phyloP scores from a whole-genome alignment of 352 stramenopile genomes.

The Pythium apleroticum region DNA sequence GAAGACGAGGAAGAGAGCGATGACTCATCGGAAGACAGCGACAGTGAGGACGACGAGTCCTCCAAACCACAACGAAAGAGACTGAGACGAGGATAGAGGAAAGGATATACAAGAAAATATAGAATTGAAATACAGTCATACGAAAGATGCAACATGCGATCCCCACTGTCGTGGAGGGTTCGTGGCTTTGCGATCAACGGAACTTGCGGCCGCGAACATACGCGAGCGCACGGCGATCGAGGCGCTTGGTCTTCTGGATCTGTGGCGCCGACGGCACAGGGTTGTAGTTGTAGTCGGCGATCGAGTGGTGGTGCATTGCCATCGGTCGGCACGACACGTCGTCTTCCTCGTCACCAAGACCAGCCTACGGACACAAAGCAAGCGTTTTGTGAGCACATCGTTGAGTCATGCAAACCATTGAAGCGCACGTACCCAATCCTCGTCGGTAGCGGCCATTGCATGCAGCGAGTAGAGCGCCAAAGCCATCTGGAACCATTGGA shows the following conservation, averaged over 20 bases:
- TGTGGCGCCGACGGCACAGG: slow-evolving; percentile 56
- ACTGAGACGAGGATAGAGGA: slow-evolving; percentile 16
- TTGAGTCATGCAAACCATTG: not conserved
- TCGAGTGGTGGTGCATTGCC: slow-evolving; percentile 60
- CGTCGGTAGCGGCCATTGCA: slow-evolving; percentile 66
- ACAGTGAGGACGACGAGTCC: slow-evolving; percentile 20
- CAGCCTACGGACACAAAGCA: slow-evolving; percentile 29
- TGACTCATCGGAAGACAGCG: slow-evolving; percentile 13
- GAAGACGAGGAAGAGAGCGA: slow-evolving; percentile 17
- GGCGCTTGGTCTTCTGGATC: slow-evolving; percentile 77
- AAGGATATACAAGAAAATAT: not conserved
- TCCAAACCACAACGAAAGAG: slow-evolving; percentile 22
- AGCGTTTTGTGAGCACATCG: not conserved
- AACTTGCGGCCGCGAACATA: slow-evolving; percentile 73
- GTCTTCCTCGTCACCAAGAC: slow-evolving; percentile 61
- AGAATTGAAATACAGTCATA: slow-evolving; percentile 2
- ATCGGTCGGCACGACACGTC: slow-evolving; percentile 53
- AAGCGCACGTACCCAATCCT: slow-evolving; percentile 63
- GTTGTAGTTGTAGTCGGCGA: slow-evolving; percentile 77
- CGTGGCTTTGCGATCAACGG: slow-evolving; percentile 30
- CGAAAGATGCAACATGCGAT: not conserved
- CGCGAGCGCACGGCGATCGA: slow-evolving; percentile 73
- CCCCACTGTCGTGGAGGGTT: not conserved
- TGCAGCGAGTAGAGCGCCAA: slow-evolving; percentile 85
- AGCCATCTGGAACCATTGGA: slow-evolving; percentile 84